Evolutionary conservation across 495 filamentous ascomycete species (phyloP).

Genomic region (Clavariopsis aquatica): DNA sequence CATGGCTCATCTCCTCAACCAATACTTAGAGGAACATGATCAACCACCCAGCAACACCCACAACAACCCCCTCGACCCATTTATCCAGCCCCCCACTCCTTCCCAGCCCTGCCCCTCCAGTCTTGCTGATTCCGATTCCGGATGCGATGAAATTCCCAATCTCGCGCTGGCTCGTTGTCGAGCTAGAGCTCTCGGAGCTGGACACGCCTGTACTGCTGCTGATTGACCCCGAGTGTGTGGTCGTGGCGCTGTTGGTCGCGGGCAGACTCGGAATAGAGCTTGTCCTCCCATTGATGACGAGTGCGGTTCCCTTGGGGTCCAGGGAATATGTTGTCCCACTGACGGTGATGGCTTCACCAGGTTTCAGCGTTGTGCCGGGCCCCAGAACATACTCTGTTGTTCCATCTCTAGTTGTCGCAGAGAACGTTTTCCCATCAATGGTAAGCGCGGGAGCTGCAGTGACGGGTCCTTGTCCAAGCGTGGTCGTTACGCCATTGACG

Average conservation of each 20-base stretch:
- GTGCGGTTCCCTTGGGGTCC: slow-evolving; percentile 30
- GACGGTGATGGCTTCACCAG: slow-evolving; percentile 43
- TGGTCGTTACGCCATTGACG: slow-evolving; percentile 32
- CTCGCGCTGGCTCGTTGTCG: slow-evolving; percentile 11
- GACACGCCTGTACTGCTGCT: slow-evolving; percentile 17
- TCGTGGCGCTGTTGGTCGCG: slow-evolving; percentile 26
- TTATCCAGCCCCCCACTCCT: slow-evolving; percentile 24
- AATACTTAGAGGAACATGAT: slow-evolving; percentile 20
- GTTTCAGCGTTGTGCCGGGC: slow-evolving; percentile 39
- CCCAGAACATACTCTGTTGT: slow-evolving; percentile 40
- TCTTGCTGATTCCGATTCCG: slow-evolving; percentile 22
- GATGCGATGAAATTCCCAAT: slow-evolving; percentile 31
- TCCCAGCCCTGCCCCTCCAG: neutral
- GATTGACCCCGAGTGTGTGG: slow-evolving; percentile 9
- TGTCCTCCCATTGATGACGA: slow-evolving; percentile 42
- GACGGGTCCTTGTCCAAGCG: slow-evolving; percentile 19
- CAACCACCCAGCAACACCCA: slow-evolving; percentile 31
- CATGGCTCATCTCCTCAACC: neutral
- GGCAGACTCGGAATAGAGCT: slow-evolving; percentile 24
- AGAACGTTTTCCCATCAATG: slow-evolving; percentile 37
- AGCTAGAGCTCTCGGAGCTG: neutral
- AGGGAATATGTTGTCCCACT: slow-evolving; percentile 42
- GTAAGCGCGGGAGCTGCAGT: slow-evolving; percentile 30
- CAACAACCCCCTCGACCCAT: slow-evolving; percentile 23
- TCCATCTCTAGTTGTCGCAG: slow-evolving; percentile 36